Base-by-base conservation (phyloP, 345 rosid species). In the Iberis pinnata region DNA sequence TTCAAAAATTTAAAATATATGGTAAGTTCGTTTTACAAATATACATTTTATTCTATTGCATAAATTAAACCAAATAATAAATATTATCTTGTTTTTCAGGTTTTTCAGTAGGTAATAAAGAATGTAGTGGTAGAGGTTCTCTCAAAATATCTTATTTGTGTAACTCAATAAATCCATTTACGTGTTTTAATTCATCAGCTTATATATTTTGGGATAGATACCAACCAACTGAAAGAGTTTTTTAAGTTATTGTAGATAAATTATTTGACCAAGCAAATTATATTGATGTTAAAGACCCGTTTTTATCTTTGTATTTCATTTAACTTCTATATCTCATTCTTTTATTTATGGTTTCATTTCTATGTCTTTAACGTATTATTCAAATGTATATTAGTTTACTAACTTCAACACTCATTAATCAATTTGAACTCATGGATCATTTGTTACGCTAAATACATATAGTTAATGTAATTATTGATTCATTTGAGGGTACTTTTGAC, bases 161-260 rank as follows among this genome's bases (percentile, higher is more conserved):
- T 39, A 80, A 73, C 50, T 22, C 26, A 11, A 6, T 58, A 11
- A 52, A 33, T 57, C 58, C 78, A 8, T 40, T 53, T n/a, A 49
- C 53, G 7, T 80, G 86, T 43, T 1, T 52, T 3, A 61, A 80
- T 41, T 64, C 24, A 5, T 69, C 79, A 0, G 53, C 56, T 2
- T 70, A 77, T 51, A 36, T 80, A 5, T 80, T 77, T 36, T 80
- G 82, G 80, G 80, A 80, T 56, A 77, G 82, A 47, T 78, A 68
- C 20, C 86, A 80, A 63, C 86, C 86, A 3, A 73, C 86, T 0
- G 86, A 80, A 52, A 56, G 44, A 50, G 74, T 79, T 8, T 80
- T 75, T 54, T 68, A 46, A 41, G 10, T 45, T 7, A 44, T 75
- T 1, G 32, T 36, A 18, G 56, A 33, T 13, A 20, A 18, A 4